Conservation (phyloP, 1,284 basidiomycete genomes). For the Sporisorium sorghi region DNA sequence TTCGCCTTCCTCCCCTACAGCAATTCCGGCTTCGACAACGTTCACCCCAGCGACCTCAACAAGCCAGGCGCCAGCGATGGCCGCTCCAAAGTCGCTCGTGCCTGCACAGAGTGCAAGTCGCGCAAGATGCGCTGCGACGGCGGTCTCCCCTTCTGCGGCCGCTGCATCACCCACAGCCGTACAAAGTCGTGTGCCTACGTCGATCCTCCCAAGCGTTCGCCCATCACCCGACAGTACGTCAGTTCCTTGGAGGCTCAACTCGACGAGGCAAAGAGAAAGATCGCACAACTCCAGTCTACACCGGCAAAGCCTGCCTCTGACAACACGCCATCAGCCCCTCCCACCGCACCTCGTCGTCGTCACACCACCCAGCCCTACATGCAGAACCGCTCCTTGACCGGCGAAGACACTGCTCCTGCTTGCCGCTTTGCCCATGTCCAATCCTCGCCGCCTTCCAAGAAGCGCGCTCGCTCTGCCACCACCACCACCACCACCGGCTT, state of each 20-base stretch:
- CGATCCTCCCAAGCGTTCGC: slow-evolving; percentile 52
- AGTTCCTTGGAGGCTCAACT: slow-evolving; percentile 50
- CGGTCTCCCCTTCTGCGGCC: slow-evolving; percentile 53
- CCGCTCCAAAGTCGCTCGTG: slow-evolving; percentile 48
- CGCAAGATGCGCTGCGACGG: slow-evolving; percentile 58
- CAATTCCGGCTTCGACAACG: slow-evolving; percentile 43
- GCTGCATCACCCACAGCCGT: slow-evolving; percentile 55
- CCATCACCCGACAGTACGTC: slow-evolving; percentile 55
- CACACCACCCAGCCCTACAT: slow-evolving; percentile 31
- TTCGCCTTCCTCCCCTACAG: slow-evolving; percentile 49
- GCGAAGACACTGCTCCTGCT: slow-evolving; percentile 24
- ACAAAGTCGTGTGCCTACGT: slow-evolving; percentile 57
- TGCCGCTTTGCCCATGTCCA: slow-evolving; percentile 13
- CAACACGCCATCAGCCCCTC: slow-evolving; percentile 18
- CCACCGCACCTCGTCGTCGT: slow-evolving; percentile 18
- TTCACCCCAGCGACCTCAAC: slow-evolving; percentile 44
- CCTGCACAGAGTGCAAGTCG: slow-evolving; percentile 55
- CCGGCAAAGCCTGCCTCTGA: slow-evolving; percentile 10
- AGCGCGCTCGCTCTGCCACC: slow-evolving; percentile 35
- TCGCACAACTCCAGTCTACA: slow-evolving; percentile 34
- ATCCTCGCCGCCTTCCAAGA: slow-evolving; percentile 30
- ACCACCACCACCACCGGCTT: too few species aligned
- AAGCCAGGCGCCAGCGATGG: slow-evolving; percentile 51
- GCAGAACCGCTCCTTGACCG: slow-evolving; percentile 51
- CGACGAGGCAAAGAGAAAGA: slow-evolving; percentile 41